Evolutionary conservation across 345 rosid genomes (phyloP).

Genomic region (Hevea brasiliensis): DNA sequence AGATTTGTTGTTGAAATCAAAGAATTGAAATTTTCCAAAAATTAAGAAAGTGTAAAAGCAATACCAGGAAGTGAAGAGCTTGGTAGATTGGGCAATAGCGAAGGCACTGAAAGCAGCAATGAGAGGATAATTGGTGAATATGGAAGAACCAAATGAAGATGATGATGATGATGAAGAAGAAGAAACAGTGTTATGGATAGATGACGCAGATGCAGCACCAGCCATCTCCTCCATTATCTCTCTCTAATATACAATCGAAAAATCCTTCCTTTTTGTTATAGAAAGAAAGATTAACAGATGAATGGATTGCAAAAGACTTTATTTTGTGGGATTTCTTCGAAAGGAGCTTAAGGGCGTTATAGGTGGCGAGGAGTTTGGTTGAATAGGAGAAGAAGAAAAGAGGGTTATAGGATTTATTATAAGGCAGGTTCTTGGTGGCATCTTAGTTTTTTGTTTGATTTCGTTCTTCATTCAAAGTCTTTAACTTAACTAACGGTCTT

Average conservation of each 20-base stretch:
- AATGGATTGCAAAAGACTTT: not conserved
- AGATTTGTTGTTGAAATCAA: constrained; percentile 5
- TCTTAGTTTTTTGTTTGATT: not conserved
- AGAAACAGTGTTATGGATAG: constrained; percentile 16
- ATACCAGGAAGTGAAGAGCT: constrained; percentile 73
- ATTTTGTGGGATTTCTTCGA: not conserved
- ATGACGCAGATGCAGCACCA: constrained; percentile 26
- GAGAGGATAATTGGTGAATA: constrained; percentile 62
- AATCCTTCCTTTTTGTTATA: not conserved
- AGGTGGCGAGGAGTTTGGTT: not conserved
- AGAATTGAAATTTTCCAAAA: not conserved
- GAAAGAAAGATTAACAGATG: constrained; percentile 6
- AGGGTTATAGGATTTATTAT: not conserved
- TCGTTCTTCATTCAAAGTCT: not conserved
- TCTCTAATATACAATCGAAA: not conserved
- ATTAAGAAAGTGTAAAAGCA: constrained; percentile 1
- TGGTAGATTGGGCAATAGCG: constrained; percentile 62
- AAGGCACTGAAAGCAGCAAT: constrained; percentile 55
- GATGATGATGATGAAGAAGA: constrained; percentile 1
- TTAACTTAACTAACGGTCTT: constrained; percentile 35
- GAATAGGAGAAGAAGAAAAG: constrained; percentile 10
- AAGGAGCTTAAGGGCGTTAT: not conserved
- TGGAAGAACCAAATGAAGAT: constrained; percentile 35
- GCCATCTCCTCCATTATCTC: constrained; percentile 30
- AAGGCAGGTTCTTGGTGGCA: constrained; percentile 11